Conservation (phyloP, 352 stramenopile genomes). For the Pythium sukuiense region DNA sequence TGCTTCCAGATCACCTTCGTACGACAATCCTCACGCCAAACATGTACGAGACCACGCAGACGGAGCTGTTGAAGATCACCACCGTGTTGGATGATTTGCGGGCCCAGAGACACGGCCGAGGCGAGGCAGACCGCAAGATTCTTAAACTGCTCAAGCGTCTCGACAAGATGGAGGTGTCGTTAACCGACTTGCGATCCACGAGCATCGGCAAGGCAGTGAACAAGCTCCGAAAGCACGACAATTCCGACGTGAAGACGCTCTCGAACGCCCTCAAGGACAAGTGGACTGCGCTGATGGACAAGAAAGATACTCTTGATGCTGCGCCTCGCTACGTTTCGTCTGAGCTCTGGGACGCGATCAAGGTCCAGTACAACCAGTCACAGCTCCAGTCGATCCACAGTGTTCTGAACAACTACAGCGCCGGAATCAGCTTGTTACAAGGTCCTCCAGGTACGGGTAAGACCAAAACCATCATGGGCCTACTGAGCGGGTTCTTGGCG, state of each 20-base stretch:
- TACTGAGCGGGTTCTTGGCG: slow-evolving; percentile 75
- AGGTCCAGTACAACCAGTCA: slow-evolving; percentile 80
- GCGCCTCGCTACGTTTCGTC: slow-evolving; percentile 60
- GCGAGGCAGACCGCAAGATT: slow-evolving; percentile 40
- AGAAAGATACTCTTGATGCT: slow-evolving; percentile 55
- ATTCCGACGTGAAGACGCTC: slow-evolving; percentile 45
- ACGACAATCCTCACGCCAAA: slow-evolving; percentile 79
- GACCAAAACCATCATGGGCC: slow-evolving; percentile 90
- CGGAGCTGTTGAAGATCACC: slow-evolving; percentile 66
- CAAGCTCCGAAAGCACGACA: slow-evolving; percentile 79
- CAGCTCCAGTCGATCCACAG: slow-evolving; percentile 87
- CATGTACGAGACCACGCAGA: slow-evolving; percentile 78
- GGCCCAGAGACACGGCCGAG: slow-evolving; percentile 25
- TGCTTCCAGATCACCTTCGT: slow-evolving; percentile 79
- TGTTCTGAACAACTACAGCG: slow-evolving; percentile 85
- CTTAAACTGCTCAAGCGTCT: slow-evolving; percentile 67
- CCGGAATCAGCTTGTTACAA: slow-evolving; percentile 90
- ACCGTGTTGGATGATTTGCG: slow-evolving; percentile 61
- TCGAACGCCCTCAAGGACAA: slow-evolving; percentile 68
- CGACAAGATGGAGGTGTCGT: slow-evolving; percentile 65
- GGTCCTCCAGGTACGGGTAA: slow-evolving; percentile 95
- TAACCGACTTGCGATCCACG: slow-evolving; percentile 81
- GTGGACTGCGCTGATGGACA: slow-evolving; percentile 76
- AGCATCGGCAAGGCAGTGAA: slow-evolving; percentile 86
- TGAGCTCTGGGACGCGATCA: slow-evolving; percentile 75